A percentile compares a stretch with the other conserved stretches of the same genome.
These are phyloP conservation scores for Microdochium paspali DNA, from an alignment of 2,329 filamentous ascomycete species.

Conservation along the genomic window DNA sequence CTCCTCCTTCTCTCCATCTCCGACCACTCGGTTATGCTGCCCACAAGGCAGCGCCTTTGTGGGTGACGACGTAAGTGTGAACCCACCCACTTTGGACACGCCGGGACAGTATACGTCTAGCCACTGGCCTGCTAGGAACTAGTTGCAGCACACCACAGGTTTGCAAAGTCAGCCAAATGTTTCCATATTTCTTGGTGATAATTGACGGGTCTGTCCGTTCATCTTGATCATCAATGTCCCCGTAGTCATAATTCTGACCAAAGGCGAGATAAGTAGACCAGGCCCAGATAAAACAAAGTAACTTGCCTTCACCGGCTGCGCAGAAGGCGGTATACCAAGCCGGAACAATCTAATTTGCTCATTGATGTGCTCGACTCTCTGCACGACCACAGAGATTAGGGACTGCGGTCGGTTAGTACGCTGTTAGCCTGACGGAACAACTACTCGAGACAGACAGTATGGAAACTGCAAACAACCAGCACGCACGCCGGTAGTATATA, in stretches of 20 bases:
- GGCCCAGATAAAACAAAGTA: conserved; percentile 7
- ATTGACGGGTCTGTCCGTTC: too few species aligned
- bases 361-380: conserved; percentile 55
- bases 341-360: conserved; percentile 57
- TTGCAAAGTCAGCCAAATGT: too few species aligned
- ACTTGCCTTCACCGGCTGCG: conserved; percentile 36
- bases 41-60: conserved; percentile 35
- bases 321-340: conserved; percentile 44
- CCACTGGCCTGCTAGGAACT: conserved; percentile 83
- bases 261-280: too few species aligned
- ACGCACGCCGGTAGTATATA: too few species aligned
- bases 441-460: too few species aligned
- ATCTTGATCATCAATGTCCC: too few species aligned
- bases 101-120: conserved; percentile 71
- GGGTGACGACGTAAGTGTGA: conserved; percentile 77
- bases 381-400: conserved; percentile 53
- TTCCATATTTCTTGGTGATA: not conserved
- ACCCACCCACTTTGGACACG: conserved; percentile 65
- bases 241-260: too few species aligned
- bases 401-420: conserved; percentile 19
- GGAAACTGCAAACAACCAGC: too few species aligned
- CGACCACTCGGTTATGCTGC: too few species aligned
- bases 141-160: conserved; percentile 14
- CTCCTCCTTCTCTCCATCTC: too few species aligned
- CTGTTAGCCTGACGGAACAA: not conserved